Conservation (phyloP, 257 asterid genomes). For the Capsicum baccatum region DNA sequence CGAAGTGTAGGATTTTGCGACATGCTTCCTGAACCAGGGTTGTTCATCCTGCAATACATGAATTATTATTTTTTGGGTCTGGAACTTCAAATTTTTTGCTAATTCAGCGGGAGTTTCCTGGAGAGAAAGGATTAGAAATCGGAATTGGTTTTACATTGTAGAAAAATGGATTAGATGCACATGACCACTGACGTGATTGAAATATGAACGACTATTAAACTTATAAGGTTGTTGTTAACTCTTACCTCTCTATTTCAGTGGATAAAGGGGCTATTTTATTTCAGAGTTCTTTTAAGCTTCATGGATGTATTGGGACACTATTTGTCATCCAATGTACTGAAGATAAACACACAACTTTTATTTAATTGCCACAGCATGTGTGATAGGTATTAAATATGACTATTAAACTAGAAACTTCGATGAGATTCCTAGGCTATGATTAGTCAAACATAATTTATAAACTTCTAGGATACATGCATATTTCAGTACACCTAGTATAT, state of each 20-base stretch:
- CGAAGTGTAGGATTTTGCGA: not conserved
- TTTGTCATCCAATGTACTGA: not conserved
- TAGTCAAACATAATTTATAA: not conserved
- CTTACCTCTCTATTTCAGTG: not conserved
- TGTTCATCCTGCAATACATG: not conserved
- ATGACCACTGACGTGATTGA: constrained; percentile 2
- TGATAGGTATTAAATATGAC: not conserved
- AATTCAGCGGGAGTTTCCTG: not conserved
- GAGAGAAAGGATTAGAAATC: not conserved
- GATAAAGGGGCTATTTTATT: not conserved
- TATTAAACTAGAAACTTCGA: not conserved
- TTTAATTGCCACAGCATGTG: not conserved
- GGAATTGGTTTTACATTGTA: not conserved
- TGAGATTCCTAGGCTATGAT: not conserved
- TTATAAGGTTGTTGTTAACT: not conserved
- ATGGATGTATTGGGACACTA: not conserved
- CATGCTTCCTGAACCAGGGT: not conserved
- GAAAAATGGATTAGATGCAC: not conserved
- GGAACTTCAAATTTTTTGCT: not conserved
- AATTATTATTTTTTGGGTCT: not conserved
- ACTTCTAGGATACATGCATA: not conserved
- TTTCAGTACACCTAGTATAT: not conserved
- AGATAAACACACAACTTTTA: not conserved
- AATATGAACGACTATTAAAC: not conserved
- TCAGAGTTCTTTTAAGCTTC: not conserved